Evolutionary conservation across 148 eudicot genomes (phyloP).

Genomic region (Polygonum aviculare): DNA sequence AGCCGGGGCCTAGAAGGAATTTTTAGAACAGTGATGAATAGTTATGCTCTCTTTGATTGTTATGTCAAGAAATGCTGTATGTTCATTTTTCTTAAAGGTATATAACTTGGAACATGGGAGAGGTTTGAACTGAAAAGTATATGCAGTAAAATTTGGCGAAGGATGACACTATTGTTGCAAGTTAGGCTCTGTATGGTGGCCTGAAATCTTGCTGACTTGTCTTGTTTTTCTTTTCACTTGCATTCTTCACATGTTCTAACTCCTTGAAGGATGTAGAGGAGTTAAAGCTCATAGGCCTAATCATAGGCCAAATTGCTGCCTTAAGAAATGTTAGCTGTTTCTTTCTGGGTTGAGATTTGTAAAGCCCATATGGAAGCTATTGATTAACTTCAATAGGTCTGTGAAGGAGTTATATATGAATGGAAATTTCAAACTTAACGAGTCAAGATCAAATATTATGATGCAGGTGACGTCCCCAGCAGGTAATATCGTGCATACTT

Average conservation of each 20-base stretch:
- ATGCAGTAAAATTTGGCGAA: not conserved
- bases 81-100: not conserved
- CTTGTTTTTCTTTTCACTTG: not conserved
- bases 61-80: not conserved
- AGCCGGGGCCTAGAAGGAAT: too few species aligned
- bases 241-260: not conserved
- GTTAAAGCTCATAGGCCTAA: not conserved
- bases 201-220: not conserved
- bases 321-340: not conserved
- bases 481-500: conserved; percentile 2
- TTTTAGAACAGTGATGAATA: too few species aligned
- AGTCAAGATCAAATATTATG: conserved; percentile 48
- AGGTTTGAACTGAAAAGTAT: not conserved
- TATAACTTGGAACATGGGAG: not conserved
- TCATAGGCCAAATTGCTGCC: not conserved
- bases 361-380: not conserved
- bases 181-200: not conserved
- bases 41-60: not conserved
- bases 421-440: conserved; percentile 42
- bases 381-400: not conserved
- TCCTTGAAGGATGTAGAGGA: not conserved
- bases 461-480: conserved; percentile 18
- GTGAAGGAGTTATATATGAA: not conserved
- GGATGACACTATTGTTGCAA: not conserved
- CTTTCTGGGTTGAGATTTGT: not conserved